phyloP scores from a whole-genome alignment of 306 rosid species.

The Mucuna pruriens region DNA sequence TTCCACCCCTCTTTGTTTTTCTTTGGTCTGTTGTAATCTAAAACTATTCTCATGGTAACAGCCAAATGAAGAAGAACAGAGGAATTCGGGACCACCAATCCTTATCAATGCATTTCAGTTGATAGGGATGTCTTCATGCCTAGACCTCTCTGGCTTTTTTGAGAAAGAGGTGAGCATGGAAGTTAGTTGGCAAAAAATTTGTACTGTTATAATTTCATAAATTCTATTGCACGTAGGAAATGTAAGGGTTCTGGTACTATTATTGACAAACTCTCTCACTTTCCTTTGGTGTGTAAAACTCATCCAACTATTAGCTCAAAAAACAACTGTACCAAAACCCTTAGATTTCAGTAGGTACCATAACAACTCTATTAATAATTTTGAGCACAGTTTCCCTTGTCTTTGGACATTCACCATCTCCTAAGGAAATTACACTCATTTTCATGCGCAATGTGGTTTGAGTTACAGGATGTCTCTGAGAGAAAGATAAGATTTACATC shows the following conservation, averaged over 20 bases:
- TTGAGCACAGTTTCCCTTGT: background rate
- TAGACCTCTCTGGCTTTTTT: slow-evolving; percentile 96
- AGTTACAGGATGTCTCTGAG: slow-evolving; percentile 75
- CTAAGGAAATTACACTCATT: background rate
- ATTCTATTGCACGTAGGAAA: no score
- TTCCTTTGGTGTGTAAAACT: no score
- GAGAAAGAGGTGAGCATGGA: slow-evolving; percentile 80
- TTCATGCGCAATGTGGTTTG: slow-evolving; percentile 18
- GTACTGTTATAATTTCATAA: background rate
- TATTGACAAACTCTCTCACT: no score
- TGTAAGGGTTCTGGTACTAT: no score
- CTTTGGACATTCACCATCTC: background rate
- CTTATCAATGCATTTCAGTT: slow-evolving; percentile 89
- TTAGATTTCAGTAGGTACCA: no score
- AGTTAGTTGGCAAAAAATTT: background rate
- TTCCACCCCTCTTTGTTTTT: background rate
- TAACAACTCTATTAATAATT: no score
- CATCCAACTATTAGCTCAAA: no score
- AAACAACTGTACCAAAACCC: no score
- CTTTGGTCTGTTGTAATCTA: background rate
- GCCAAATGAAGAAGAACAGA: slow-evolving; percentile 56
- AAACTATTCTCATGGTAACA: slow-evolving; percentile 42
- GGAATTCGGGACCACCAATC: slow-evolving; percentile 55
- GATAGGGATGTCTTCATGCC: slow-evolving; percentile 90
- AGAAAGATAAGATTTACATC: slow-evolving; percentile 94